Percentiles rank a stretch among this genome's conserved stretches.
Conservation (phyloP, 2,329 filamentous ascomycete genomes). For the Neopestalotiopsis sp. region DNA sequence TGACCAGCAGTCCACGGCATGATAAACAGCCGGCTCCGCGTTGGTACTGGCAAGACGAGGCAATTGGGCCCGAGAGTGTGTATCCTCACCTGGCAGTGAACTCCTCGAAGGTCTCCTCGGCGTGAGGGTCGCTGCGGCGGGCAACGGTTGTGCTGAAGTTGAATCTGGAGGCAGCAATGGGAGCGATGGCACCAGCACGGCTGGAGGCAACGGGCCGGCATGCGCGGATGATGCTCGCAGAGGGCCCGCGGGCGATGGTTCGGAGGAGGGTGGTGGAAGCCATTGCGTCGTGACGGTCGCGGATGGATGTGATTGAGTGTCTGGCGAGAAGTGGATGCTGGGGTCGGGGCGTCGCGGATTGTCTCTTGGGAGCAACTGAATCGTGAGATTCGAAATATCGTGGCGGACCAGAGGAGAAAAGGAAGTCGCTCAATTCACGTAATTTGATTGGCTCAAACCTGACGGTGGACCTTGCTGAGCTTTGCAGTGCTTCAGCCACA, state of each 20-base stretch:
- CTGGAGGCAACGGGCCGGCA: constrained; percentile 64
- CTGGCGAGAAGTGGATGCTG: constrained; percentile 2
- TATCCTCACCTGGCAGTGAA: constrained; percentile 89
- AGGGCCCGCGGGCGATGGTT: constrained; percentile 70
- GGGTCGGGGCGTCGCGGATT: neutral
- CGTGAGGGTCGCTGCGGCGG: constrained; percentile 64
- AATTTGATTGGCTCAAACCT: constrained; percentile 13
- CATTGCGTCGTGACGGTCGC: constrained; percentile 51
- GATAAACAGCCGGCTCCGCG: neutral
- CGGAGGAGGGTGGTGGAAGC: constrained; percentile 73
- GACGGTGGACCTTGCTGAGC: constrained; percentile 13
- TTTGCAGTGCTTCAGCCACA: constrained; percentile 16
- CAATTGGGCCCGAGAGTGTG: neutral
- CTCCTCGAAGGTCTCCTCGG: constrained; percentile 98
- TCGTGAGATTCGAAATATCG: constrained; percentile 18
- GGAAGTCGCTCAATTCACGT: constrained; percentile 19
- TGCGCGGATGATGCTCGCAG: constrained; percentile 68
- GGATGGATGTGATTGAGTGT: constrained; percentile 7
- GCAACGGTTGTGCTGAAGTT: constrained; percentile 69
- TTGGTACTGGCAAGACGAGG: neutral
- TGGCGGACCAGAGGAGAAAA: constrained; percentile 18
- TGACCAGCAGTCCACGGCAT: neutral
- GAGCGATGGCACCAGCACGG: constrained; percentile 56
- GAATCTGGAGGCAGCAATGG: constrained; percentile 55
- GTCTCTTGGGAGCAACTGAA: neutral